A percentile compares a stretch with the other conserved stretches of the same genome.
phyloP scores from a whole-genome alignment of 257 asterid genomes.

The Capsicum rhomboideum region DNA sequence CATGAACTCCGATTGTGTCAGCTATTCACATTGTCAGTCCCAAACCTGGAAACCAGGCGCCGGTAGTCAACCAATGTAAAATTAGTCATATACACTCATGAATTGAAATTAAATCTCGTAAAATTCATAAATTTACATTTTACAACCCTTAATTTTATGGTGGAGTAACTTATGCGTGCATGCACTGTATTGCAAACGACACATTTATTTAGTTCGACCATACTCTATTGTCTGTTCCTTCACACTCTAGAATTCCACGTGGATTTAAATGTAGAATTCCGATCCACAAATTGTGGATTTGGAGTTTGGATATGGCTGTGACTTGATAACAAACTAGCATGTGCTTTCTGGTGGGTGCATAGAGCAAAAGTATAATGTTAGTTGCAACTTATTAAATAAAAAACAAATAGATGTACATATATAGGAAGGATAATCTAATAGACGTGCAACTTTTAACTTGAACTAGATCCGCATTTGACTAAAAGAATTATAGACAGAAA shows the following conservation, averaged over 20 bases:
- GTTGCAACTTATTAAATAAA: neutral
- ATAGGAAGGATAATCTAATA: neutral
- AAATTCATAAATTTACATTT: neutral
- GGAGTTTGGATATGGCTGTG: neutral
- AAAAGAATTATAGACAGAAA: too few species aligned
- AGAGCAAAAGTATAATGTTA: neutral
- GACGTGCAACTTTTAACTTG: neutral
- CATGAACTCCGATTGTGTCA: too few species aligned
- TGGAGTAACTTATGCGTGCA: neutral
- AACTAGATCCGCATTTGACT: too few species aligned
- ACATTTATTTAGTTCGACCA: neutral
- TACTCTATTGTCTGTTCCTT: neutral
- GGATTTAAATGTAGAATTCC: neutral
- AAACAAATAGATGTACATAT: neutral
- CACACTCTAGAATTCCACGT: neutral
- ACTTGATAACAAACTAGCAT: neutral
- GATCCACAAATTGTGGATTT: neutral
- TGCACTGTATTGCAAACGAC: too few species aligned
- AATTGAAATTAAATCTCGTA: neutral
- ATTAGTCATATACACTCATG: too few species aligned
- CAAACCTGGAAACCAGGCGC: too few species aligned
- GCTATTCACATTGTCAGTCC: too few species aligned
- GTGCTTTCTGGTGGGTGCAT: neutral
- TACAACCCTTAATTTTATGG: neutral
- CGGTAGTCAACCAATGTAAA: too few species aligned